A percentile compares a stretch with the other conserved stretches of the same genome.
Conservation (phyloP, 2,329 filamentous ascomycete genomes). For the Hypomyces perniciosus region DNA sequence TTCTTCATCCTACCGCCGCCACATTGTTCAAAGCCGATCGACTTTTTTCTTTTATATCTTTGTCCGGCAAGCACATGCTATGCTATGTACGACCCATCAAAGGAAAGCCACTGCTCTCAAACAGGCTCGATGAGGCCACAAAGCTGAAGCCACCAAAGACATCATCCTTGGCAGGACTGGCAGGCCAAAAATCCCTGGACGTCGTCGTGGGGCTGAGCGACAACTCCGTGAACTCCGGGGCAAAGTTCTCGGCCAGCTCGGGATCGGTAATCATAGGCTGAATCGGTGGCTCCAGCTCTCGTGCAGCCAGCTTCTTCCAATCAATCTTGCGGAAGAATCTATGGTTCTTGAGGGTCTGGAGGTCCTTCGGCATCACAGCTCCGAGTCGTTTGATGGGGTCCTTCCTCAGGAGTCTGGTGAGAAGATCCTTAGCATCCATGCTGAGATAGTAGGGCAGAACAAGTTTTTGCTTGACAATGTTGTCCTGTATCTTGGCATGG, state of each 20-base stretch:
- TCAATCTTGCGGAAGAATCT: constrained; percentile 96
- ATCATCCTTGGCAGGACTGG: constrained; percentile 43
- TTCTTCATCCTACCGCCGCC: too few relatives aligned
- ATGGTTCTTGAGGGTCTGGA: constrained; percentile 80
- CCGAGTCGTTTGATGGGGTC: constrained; percentile 88
- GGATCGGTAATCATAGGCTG: constrained; percentile 92
- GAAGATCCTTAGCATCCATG: constrained; percentile 86
- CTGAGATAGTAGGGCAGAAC: constrained; percentile 84
- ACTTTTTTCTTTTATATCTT: background rate
- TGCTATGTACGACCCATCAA: constrained; percentile 5
- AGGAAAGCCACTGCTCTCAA: constrained; percentile 43
- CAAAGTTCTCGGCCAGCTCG: constrained; percentile 93
- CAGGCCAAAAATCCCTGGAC: constrained; percentile 36
- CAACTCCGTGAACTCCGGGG: constrained; percentile 82
- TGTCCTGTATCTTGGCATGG: constrained; percentile 90
- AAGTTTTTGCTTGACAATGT: constrained; percentile 90
- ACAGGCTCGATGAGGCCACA: constrained; percentile 51
- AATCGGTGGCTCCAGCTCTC: constrained; percentile 84
- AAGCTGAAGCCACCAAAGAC: constrained; percentile 61
- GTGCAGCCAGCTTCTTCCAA: constrained; percentile 78
- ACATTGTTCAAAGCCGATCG: too few relatives aligned
- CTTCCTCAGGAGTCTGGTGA: constrained; percentile 84
- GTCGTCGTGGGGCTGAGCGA: constrained; percentile 67
- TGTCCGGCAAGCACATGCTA: background rate
- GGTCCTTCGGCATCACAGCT: constrained; percentile 80